Conservation (phyloP, 331 rosid genomes). For the Quercus lobata region DNA sequence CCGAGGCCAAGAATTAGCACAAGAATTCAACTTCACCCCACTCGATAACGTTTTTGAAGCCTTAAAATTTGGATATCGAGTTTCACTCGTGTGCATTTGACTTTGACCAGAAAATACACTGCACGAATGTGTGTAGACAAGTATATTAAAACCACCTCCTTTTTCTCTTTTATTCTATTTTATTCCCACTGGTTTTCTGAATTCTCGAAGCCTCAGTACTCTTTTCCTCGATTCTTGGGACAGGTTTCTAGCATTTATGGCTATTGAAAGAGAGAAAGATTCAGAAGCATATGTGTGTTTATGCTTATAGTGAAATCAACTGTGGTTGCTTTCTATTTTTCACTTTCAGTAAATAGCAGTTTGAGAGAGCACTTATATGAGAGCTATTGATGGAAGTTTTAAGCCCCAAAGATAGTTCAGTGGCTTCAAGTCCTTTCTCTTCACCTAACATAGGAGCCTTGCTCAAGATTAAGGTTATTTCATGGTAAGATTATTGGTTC, state of each 20-base stretch:
- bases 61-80: conserved; percentile 57
- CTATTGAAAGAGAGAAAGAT: background rate
- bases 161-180: conserved; percentile 21
- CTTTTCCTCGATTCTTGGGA: conserved; percentile 20
- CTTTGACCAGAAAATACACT: conserved; percentile 43
- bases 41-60: conserved; percentile 71
- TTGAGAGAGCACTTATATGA: conserved; percentile 4
- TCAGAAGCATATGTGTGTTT: conserved; percentile 10
- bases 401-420: conserved; percentile 48
- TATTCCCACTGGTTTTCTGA: conserved; percentile 24
- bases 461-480: conserved; percentile 80
- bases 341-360: conserved; percentile 12
- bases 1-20: conserved; percentile 45
- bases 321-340: conserved; percentile 17
- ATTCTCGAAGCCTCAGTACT: conserved; percentile 13
- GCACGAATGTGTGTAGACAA: conserved; percentile 51
- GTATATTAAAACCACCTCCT: conserved; percentile 38
- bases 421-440: conserved; percentile 70
- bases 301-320: conserved; percentile 13
- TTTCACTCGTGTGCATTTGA: conserved; percentile 91
- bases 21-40: conserved; percentile 54
- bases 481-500: conserved; percentile 47
- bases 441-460: conserved; percentile 74
- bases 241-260: conserved; percentile 22
- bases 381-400: conserved; percentile 48